These are phyloP conservation scores for Neonectria sp. DNA, from an alignment of 2,329 filamentous ascomycete species.

Conservation along the genomic window DNA sequence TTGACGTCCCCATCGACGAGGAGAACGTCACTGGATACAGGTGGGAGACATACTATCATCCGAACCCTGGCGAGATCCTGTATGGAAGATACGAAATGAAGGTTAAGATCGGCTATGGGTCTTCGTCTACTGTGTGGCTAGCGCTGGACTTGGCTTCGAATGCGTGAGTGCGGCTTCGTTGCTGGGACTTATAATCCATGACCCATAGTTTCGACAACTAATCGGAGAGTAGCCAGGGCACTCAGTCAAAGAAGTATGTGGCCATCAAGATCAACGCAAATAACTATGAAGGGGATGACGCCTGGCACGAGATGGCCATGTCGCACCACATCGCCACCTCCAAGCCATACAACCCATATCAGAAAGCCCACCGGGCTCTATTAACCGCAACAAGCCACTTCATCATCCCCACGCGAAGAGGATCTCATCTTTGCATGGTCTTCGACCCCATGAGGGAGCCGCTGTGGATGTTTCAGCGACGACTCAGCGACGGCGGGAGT, in stretches of 20 bases:
- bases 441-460: constrained; percentile 58
- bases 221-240: constrained; percentile 3
- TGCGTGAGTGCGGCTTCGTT: constrained; percentile 15
- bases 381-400: constrained; percentile 52
- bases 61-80: constrained; percentile 50
- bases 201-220: constrained; percentile 13
- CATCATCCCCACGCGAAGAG: constrained; percentile 46
- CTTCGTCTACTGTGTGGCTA: constrained; percentile 57
- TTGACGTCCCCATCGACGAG: constrained; percentile 39
- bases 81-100: constrained; percentile 52
- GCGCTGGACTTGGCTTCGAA: constrained; percentile 37
- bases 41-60: constrained; percentile 49
- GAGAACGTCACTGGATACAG: constrained; percentile 43
- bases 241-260: constrained; percentile 35
- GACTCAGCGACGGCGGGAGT: constrained; percentile 52
- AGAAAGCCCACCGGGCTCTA: constrained; percentile 50
- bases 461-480: constrained; percentile 52
- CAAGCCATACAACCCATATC: constrained; percentile 30
- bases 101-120: constrained; percentile 55
- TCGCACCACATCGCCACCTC: constrained; percentile 27
- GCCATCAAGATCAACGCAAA: constrained; percentile 44
- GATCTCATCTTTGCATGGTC: constrained; percentile 54
- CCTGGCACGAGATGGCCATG: constrained; percentile 39
- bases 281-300: constrained; percentile 38
- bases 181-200: neutral